Base-by-base conservation (phyloP, 148 eudicot genomes). In the Vaccinium darrowii region DNA sequence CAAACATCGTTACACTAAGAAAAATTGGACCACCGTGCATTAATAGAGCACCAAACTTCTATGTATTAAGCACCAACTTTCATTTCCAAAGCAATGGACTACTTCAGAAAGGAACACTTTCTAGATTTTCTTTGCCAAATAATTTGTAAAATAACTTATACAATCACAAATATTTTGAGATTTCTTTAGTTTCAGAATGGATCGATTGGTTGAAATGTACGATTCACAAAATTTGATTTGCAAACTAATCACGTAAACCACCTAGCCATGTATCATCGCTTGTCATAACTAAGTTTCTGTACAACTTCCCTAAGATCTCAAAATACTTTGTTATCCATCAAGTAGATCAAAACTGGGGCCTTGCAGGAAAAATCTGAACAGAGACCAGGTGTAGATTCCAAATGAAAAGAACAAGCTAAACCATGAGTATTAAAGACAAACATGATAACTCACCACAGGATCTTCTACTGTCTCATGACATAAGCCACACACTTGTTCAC, bases 381-480 rank as follows among this genome's bases (percentile, higher is more conserved):
- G 25, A 14, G 54, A 49, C 49, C 8, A 49, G 8, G 14, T 76
- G 30, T 16, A 7, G 36, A 6, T 19, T 23, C 21, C 76, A 7
- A 74, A 83, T 30, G 51, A 49, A 83, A 19, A 23, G 75, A 12
- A 82, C 5, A 79, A 43, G 18, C 21, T n/a, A 76, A 79, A 83
- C 30, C 57, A 57, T 73, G 49, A 51, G 53, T 69, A 10, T 56
- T 21, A 36, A 3, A 60, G 65, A 89, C 7, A 58, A 14, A 82
- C 21, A 47, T 62, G 69, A 57, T 10, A 81, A 82, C 94, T 87
- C 82, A 97, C 99, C 87, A 90, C 94, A 16, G 91, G 87, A 85
- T 97, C 98, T 89, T 97, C 98, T 72, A 87, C 88, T 76, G 91
- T 87, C 51, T 97, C 98, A 89, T 93, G 95, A 87, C 99, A 97